phyloP scores from a whole-genome alignment of 2,329 filamentous ascomycete genomes.

The Cladosporium halotolerans region DNA sequence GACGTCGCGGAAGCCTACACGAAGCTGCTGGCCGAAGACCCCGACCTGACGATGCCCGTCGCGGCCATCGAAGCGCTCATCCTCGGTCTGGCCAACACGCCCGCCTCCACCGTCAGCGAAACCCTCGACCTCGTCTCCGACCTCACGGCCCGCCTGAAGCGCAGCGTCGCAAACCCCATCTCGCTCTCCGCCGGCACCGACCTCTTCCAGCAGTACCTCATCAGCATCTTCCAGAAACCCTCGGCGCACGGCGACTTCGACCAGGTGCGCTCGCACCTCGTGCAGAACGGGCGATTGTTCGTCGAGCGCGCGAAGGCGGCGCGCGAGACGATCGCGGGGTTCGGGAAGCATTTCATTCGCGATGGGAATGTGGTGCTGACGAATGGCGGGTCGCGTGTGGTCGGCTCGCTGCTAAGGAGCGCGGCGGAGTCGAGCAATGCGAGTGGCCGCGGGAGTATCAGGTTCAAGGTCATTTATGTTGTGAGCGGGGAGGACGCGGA shows the following conservation, averaged over 20 bases:
- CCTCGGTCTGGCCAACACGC: conserved; percentile 70
- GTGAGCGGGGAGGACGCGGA: conserved; percentile 47
- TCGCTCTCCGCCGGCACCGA: conserved; percentile 90
- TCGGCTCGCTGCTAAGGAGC: conserved; percentile 67
- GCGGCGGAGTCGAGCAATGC: conserved; percentile 58
- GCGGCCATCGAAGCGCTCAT: conserved; percentile 91
- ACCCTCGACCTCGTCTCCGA: conserved; percentile 78
- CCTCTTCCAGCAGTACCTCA: conserved; percentile 89
- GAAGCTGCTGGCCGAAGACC: conserved; percentile 59
- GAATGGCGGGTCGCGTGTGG: conserved; percentile 79
- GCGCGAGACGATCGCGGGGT: conserved; percentile 72
- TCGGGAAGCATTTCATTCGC: conserved; percentile 70
- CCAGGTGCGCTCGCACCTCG: conserved; percentile 71
- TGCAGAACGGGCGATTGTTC: conserved; percentile 81
- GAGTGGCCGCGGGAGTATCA: conserved; percentile 50
- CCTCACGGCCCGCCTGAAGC: conserved; percentile 71
- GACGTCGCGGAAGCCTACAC: conserved; percentile 62
- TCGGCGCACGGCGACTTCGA: conserved; percentile 60
- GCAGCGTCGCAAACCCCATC: conserved; percentile 77
- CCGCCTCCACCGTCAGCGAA: conserved; percentile 84
- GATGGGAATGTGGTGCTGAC: conserved; percentile 81
- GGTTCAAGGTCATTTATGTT: conserved; percentile 77
- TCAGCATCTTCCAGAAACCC: conserved; percentile 60
- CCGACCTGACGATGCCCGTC: conserved; percentile 89
- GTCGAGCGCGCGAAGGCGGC: conserved; percentile 80